Conservation (phyloP, 2,329 filamentous ascomycete species). For the Penicillium sp. region DNA sequence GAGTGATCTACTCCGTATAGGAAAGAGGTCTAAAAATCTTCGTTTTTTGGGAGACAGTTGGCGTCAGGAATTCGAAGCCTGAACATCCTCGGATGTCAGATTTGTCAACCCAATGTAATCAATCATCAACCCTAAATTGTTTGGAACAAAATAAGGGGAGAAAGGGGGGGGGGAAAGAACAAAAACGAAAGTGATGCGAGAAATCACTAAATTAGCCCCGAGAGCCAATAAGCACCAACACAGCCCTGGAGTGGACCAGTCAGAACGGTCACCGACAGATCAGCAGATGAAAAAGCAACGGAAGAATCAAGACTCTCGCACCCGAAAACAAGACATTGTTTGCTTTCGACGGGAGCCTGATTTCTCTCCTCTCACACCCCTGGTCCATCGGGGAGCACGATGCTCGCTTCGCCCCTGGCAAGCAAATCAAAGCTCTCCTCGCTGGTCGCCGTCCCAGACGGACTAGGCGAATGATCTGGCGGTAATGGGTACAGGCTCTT, state of each 20-base stretch:
- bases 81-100: background rate
- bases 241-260: background rate
- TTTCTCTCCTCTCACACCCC: constrained; percentile 7
- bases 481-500: constrained; percentile 12
- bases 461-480: constrained; percentile 31
- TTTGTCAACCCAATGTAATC: background rate
- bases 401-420: constrained; percentile 46
- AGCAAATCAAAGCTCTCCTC: constrained; percentile 52
- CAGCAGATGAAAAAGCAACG: constrained; percentile 3
- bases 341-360: constrained; percentile 10
- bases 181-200: background rate
- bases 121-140: background rate
- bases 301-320: constrained; percentile 8
- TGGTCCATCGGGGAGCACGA: constrained; percentile 32
- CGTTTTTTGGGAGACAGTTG: background rate
- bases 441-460: constrained; percentile 43
- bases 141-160: background rate
- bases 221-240: constrained; percentile 1
- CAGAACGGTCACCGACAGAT: constrained; percentile 1
- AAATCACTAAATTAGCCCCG: background rate
- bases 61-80: background rate
- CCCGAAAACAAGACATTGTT: constrained; percentile 7
- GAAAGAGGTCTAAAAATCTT: background rate
- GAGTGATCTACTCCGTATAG: background rate
- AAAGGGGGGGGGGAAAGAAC: background rate